Base-by-base conservation (phyloP, 352 stramenopile genomes). In the Phytophthora hibernalis region DNA sequence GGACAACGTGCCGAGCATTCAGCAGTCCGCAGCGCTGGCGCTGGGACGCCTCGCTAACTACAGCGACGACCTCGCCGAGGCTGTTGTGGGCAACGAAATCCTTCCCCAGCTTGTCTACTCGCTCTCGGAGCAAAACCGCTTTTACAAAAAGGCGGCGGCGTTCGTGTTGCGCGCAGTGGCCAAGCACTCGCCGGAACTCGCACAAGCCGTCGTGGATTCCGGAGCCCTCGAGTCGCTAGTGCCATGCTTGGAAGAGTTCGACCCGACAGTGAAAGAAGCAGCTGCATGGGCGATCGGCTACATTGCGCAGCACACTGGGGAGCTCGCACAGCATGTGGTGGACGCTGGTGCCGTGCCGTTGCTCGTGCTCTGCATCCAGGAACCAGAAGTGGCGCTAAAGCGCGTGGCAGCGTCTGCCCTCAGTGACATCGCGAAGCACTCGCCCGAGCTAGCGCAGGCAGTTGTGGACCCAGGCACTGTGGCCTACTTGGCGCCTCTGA, bases 21-120 rank as follows among this genome's bases (percentile, higher is more conserved):
- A 98, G 72, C 95, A 98, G 61, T 98, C 93, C 9, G 95, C 95
- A 20, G 95, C 95, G 2, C 68, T 98, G 26, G 95, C 95, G 22
- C 85, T 98, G 2, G 95, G 93, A 2, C 87, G 95, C 6, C 83
- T 98, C 13, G 95, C 95, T 38, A 98, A 98, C 79, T 98, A 98
- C 79, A 97, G 86, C 61, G 93, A 98, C 65, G 95, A 98, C 57
- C 78, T 98, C 6, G 95, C 94, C 7, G 95, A 98, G 58, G 93
- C 90, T 0, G 93, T 98, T 3, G 95, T 98, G 7, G 93, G 91
- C 16, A 98, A 98, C 65, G 95, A 98, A 63, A 98, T 98, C 61
- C 77, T 98, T n/a, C 95, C 95, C 18, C 95, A 98, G 61, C 87
- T 98, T n/a, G 95, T 98, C 18, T 98, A 98, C 69, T 98, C 94